These are phyloP conservation scores for Citrullus amarus DNA, from an alignment of 306 rosid species.

Conservation along the genomic window DNA sequence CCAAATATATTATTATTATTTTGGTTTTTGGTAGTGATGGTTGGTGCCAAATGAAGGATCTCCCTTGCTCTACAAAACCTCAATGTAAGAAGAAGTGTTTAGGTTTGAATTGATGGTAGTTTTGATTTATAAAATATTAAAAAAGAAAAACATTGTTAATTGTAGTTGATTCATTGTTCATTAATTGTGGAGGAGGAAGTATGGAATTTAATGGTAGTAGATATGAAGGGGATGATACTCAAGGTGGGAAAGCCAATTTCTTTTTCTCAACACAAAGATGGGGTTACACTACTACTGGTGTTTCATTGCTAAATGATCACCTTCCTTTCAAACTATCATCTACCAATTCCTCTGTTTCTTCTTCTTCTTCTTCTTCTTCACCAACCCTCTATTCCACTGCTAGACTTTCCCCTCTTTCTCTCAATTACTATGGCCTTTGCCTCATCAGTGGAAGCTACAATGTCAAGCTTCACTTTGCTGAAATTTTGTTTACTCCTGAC, in stretches of 20 bases:
- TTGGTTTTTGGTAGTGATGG: constrained; percentile 2
- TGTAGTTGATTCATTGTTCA: constrained; percentile 47
- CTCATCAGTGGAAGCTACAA: constrained; percentile 47
- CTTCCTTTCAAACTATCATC: constrained; percentile 16
- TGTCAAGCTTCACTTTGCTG: constrained; percentile 65
- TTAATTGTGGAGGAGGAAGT: constrained; percentile 48
- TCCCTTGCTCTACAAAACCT: constrained; percentile 42
- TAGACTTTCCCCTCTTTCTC: constrained; percentile 48
- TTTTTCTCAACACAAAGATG: constrained; percentile 16
- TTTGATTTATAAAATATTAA: no score
- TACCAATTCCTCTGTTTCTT: constrained; percentile 7
- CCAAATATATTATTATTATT: no score
- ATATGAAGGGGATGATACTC: constrained; percentile 31
- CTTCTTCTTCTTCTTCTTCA: neutral
- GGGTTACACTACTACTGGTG: constrained; percentile 65
- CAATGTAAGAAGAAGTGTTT: constrained; percentile 27
- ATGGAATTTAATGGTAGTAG: constrained; percentile 12
- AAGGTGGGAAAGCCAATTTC: constrained; percentile 26
- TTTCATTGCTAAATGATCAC: neutral
- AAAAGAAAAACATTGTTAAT: no score
- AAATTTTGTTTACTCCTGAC: constrained; percentile 35
- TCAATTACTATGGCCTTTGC: constrained; percentile 63
- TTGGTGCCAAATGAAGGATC: constrained; percentile 50
- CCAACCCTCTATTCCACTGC: constrained; percentile 28
- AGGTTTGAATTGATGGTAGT: neutral